A percentile compares a stretch with the other conserved stretches of the same genome.
Conservation (phyloP, 805 yeast species). For the Myxozyma geophila region DNA sequence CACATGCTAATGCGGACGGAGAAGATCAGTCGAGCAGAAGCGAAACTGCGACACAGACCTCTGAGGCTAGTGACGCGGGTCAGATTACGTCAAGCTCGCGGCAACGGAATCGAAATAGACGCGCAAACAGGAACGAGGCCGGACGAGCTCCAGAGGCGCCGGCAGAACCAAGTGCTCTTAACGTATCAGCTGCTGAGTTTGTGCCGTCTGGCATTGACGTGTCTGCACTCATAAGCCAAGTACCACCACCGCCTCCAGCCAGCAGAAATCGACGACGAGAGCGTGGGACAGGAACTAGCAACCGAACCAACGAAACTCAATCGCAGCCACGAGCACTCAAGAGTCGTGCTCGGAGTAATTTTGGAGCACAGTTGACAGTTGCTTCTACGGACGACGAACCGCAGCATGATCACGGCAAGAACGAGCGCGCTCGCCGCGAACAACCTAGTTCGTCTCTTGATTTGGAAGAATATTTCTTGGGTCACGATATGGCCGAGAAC, state of each 20-base stretch:
- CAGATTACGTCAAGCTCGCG: background rate
- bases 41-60: background rate
- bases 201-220: background rate
- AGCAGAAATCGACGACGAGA: conserved; percentile 7
- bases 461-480: conserved; percentile 23
- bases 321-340: background rate
- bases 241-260: background rate
- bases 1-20: background rate
- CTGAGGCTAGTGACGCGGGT: background rate
- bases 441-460: conserved; percentile 18
- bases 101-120: conserved; percentile 5
- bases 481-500: conserved; percentile 14
- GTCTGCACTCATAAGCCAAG: background rate
- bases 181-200: conserved; percentile 4
- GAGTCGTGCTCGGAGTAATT: conserved; percentile 12
- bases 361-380: conserved; percentile 18
- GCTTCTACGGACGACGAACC: conserved; percentile 3
- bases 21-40: background rate
- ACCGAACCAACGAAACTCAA: background rate
- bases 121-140: conserved; percentile 1
- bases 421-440: background rate
- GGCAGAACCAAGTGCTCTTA: background rate
- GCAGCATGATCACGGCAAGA: conserved; percentile 5
- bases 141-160: background rate
- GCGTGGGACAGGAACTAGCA: background rate